Evolutionary conservation across 2,329 filamentous ascomycete species (phyloP).

Genomic region (Colletotrichum plurivorum): DNA sequence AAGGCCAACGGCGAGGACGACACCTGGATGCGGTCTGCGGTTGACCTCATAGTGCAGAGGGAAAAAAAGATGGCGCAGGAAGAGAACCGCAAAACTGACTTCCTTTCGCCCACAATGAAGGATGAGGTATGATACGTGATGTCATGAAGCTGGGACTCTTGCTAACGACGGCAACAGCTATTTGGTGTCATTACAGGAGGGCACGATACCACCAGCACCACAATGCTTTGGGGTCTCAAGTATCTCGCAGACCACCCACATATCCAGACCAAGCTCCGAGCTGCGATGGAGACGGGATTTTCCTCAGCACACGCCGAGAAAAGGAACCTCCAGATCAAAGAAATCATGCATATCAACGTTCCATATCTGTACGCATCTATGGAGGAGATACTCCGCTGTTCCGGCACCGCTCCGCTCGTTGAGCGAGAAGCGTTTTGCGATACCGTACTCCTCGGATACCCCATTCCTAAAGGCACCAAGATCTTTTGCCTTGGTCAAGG

Average conservation of each 20-base stretch:
- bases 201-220: slow-evolving; percentile 48
- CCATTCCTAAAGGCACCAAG: slow-evolving; percentile 47
- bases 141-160: background rate
- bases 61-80: slow-evolving; percentile 31
- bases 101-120: slow-evolving; percentile 19
- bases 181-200: slow-evolving; percentile 49
- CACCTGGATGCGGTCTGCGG: slow-evolving; percentile 28
- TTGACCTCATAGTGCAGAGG: slow-evolving; percentile 35
- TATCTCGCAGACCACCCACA: slow-evolving; percentile 22
- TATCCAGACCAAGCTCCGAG: slow-evolving; percentile 1
- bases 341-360: slow-evolving; percentile 41
- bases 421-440: slow-evolving; percentile 45
- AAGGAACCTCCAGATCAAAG: slow-evolving; percentile 40
- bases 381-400: slow-evolving; percentile 48
- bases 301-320: slow-evolving; percentile 42
- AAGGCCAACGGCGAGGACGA: background rate
- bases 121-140: slow-evolving; percentile 16
- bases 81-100: slow-evolving; percentile 9
- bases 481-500: slow-evolving; percentile 47
- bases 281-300: background rate
- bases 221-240: slow-evolving; percentile 47
- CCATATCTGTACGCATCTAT: slow-evolving; percentile 49
- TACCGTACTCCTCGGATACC: slow-evolving; percentile 44
- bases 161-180: slow-evolving; percentile 26
- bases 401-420: slow-evolving; percentile 43